Conservation (phyloP, 2,329 filamentous ascomycete genomes). For the Sporothrix humicola region DNA sequence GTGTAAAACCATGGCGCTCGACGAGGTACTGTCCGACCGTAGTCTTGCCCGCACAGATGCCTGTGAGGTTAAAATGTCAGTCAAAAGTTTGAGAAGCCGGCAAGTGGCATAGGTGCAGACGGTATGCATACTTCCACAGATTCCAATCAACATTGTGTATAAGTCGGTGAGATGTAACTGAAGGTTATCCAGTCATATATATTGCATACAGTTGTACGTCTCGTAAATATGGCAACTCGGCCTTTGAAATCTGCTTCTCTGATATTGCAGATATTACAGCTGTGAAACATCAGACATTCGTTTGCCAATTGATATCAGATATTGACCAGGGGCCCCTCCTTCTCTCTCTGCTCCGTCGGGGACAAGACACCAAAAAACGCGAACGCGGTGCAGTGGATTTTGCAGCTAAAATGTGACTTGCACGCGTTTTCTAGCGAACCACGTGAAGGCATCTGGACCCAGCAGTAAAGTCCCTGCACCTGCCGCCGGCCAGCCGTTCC, state of each 20-base stretch:
- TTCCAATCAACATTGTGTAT: constrained; percentile 70
- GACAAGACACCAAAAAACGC: constrained; percentile 27
- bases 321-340: neutral
- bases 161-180: neutral
- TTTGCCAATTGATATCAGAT: constrained; percentile 3
- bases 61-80: constrained; percentile 51
- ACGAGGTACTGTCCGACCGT: constrained; percentile 88
- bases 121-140: constrained; percentile 68
- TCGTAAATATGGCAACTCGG: neutral
- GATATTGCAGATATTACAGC: neutral
- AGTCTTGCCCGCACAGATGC: constrained; percentile 91
- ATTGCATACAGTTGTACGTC: neutral
- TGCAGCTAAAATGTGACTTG: neutral
- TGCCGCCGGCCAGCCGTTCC: neutral
- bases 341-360: neutral
- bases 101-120: constrained; percentile 14
- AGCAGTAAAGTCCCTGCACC: neutral
- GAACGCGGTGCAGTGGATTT: constrained; percentile 16
- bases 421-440: constrained; percentile 21
- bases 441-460: neutral
- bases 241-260: constrained; percentile 1
- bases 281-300: neutral
- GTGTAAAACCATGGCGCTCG: constrained; percentile 80
- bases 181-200: neutral
- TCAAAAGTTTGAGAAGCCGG: too few relatives aligned